Evolutionary conservation across 257 asterid species (phyloP).

Genomic region (Voacanga thouarsii): DNA sequence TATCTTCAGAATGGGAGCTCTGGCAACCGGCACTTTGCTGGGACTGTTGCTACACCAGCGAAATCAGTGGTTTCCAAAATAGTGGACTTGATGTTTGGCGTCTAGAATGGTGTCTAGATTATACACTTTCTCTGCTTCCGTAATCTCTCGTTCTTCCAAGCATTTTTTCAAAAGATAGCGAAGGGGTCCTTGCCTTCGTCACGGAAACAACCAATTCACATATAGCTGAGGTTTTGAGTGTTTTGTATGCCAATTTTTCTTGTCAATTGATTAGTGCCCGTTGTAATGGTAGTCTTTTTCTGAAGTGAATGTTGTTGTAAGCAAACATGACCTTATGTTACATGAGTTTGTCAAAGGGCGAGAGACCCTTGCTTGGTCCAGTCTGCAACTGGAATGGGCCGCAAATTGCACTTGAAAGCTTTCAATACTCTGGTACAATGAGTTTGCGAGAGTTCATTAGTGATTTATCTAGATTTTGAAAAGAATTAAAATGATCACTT

Average conservation of each 20-base stretch:
- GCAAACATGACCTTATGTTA: background rate
- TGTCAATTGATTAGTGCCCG: background rate
- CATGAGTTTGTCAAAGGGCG: background rate
- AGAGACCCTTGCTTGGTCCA: background rate
- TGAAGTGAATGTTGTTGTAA: background rate
- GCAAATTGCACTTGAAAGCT: too few species aligned
- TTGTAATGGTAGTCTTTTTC: background rate
- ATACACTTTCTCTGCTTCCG: background rate
- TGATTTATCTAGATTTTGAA: too few species aligned
- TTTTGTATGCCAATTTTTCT: background rate
- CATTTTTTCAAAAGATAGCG: background rate
- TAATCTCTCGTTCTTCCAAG: background rate
- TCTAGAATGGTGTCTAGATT: conserved; percentile 67
- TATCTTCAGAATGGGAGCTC: conserved; percentile 62
- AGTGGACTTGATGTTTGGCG: conserved; percentile 94
- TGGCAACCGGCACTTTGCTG: conserved; percentile 46
- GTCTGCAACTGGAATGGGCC: too few species aligned
- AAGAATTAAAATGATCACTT: too few species aligned
- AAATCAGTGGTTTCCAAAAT: conserved; percentile 82
- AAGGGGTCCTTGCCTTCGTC: background rate
- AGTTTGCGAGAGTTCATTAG: too few species aligned
- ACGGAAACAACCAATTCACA: background rate
- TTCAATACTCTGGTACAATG: too few species aligned
- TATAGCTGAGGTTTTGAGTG: background rate
- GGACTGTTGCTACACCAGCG: conserved; percentile 82